Conservation (phyloP, 805 yeast genomes). For the Candida ponderosae region DNA sequence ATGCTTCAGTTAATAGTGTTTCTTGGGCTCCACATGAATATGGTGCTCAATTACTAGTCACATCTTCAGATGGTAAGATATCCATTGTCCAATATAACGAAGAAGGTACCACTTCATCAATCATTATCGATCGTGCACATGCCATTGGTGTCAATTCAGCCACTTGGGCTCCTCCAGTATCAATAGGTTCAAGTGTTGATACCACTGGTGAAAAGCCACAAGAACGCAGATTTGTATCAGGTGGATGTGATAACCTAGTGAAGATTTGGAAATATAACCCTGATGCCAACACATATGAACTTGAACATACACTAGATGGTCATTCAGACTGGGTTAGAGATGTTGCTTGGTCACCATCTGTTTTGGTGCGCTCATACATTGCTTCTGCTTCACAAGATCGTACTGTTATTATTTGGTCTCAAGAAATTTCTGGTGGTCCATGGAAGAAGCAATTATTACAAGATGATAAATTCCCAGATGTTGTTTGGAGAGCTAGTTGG, state of each 20-base stretch:
- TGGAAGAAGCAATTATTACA: slow-evolving; percentile 81
- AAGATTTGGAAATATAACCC: slow-evolving; percentile 77
- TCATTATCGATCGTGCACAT: slow-evolving; percentile 58
- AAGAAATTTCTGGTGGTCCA: slow-evolving; percentile 51
- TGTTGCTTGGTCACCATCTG: slow-evolving; percentile 96
- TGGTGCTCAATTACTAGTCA: slow-evolving; percentile 85
- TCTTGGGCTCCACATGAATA: slow-evolving; percentile 97
- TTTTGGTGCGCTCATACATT: slow-evolving; percentile 77
- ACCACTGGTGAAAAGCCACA: slow-evolving; percentile 26
- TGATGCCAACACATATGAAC: slow-evolving; percentile 48
- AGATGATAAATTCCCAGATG: slow-evolving; percentile 86
- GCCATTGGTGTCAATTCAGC: slow-evolving; percentile 92
- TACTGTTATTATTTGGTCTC: slow-evolving; percentile 93
- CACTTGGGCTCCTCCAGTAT: slow-evolving; percentile 78
- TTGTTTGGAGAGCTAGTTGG: slow-evolving; percentile 98
- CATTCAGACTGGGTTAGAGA: slow-evolving; percentile 99
- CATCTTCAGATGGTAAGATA: slow-evolving; percentile 89
- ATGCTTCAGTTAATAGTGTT: slow-evolving; percentile 90
- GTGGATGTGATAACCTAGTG: slow-evolving; percentile 92
- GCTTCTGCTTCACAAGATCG: slow-evolving; percentile 97
- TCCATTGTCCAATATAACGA: slow-evolving; percentile 88
- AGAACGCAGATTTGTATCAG: slow-evolving; percentile 76
- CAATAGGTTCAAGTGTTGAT: slow-evolving; percentile 23
- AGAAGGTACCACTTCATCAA: slow-evolving; percentile 69
- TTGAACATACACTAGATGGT: slow-evolving; percentile 77